These are phyloP conservation scores for Arxiozyma slooffiae DNA, from an alignment of 1,139 yeast species.

Conservation along the genomic window DNA sequence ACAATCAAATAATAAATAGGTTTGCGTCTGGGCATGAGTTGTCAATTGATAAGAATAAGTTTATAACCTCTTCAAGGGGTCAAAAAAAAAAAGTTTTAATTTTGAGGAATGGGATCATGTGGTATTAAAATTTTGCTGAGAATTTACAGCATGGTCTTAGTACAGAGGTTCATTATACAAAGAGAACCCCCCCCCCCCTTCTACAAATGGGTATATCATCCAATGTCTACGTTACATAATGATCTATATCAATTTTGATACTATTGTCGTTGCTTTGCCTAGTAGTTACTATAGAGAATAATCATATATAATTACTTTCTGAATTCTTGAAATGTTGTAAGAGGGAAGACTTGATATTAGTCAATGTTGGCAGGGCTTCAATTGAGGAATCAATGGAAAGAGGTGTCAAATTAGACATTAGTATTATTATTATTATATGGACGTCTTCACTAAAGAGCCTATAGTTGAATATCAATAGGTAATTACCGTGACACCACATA, in stretches of 20 bases:
- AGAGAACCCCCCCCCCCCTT: slow-evolving; percentile 45
- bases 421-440: too few species aligned
- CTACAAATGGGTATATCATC: slow-evolving; percentile 37
- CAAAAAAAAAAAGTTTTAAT: slow-evolving; percentile 54
- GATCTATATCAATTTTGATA: slow-evolving; percentile 37
- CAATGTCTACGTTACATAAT: slow-evolving; percentile 27
- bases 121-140: slow-evolving; percentile 55
- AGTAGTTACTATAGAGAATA: slow-evolving; percentile 50
- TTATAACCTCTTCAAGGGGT: slow-evolving; percentile 43
- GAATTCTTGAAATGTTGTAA: slow-evolving; percentile 40
- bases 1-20: slow-evolving; percentile 13
- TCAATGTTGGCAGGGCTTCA: slow-evolving; percentile 70
- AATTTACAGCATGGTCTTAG: slow-evolving; percentile 49
- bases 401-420: slow-evolving; percentile 55
- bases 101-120: slow-evolving; percentile 70
- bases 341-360: slow-evolving; percentile 44
- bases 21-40: slow-evolving; percentile 38
- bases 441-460: slow-evolving; percentile 77
- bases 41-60: slow-evolving; percentile 11
- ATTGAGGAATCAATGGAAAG: slow-evolving; percentile 44
- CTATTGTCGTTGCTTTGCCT: slow-evolving; percentile 63
- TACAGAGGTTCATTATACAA: slow-evolving; percentile 59
- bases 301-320: slow-evolving; percentile 45
- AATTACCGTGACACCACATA: slow-evolving; percentile 57
- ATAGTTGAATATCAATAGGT: slow-evolving; percentile 44